Evolutionary conservation across 2,329 filamentous ascomycete genomes (phyloP).

Genomic region (Fusarium paranaense): DNA sequence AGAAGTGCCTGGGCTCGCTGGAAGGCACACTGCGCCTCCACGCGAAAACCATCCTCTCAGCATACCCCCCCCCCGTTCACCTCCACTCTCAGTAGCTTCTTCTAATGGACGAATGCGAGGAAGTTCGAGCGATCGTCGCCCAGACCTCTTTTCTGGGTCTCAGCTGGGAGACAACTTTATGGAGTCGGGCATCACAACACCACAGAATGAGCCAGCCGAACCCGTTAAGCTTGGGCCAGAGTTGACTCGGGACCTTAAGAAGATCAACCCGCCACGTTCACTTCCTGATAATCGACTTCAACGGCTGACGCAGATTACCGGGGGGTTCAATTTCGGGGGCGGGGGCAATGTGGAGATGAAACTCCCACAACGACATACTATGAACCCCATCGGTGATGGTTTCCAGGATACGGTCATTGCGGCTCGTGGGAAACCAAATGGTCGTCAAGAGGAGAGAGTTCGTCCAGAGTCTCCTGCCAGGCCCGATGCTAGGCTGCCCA

Average conservation of each 20-base stretch:
- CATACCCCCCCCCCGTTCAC: slow-evolving; percentile 40
- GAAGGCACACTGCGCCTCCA: slow-evolving; percentile 46
- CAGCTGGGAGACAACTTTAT: slow-evolving; percentile 55
- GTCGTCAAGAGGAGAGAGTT: slow-evolving; percentile 26
- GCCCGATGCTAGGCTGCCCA: slow-evolving; percentile 51
- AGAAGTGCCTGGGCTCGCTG: slow-evolving; percentile 51
- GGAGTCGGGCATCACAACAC: slow-evolving; percentile 53
- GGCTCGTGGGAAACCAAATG: slow-evolving; percentile 29
- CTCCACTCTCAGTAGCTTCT: slow-evolving; percentile 28
- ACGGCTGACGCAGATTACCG: slow-evolving; percentile 15
- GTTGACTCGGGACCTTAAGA: slow-evolving; percentile 41
- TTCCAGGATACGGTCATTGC: slow-evolving; percentile 43
- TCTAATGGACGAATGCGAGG: slow-evolving; percentile 32
- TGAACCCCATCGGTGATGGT: slow-evolving; percentile 48
- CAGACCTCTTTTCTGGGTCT: slow-evolving; percentile 52
- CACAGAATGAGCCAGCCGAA: slow-evolving; percentile 47
- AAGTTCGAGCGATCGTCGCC: slow-evolving; percentile 28
- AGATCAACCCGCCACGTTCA: slow-evolving; percentile 30
- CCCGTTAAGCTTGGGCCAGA: slow-evolving; percentile 38
- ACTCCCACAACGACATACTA: slow-evolving; percentile 45
- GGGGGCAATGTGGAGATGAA: slow-evolving; percentile 54
- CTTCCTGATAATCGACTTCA: slow-evolving; percentile 23
- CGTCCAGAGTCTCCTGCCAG: slow-evolving; percentile 41
- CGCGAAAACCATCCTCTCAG: slow-evolving; percentile 40
- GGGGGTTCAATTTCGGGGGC: slow-evolving; percentile 40